Percentiles rank a stretch among this genome's conserved stretches.
Conservation (phyloP, 176 grass and related monocot genomes). For the Metroxylon sagu region DNA sequence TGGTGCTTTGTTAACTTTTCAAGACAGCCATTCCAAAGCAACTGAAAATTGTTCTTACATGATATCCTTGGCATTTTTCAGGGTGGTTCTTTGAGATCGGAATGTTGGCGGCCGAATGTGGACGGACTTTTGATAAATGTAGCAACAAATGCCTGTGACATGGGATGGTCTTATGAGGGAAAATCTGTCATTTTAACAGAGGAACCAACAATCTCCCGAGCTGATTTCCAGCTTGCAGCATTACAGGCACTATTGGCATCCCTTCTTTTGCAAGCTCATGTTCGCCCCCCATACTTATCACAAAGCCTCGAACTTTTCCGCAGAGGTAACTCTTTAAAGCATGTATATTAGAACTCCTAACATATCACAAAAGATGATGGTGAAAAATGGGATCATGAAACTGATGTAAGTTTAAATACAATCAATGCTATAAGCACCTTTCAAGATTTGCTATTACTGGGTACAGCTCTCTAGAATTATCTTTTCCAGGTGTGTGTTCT, state of each 20-base stretch:
- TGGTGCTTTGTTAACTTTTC: no score
- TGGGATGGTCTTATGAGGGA: conserved; percentile 22
- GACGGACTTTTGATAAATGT: conserved; percentile 65
- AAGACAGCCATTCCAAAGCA: no score
- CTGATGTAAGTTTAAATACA: no score
- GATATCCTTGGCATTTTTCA: conserved; percentile 11
- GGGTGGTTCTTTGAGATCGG: conserved; percentile 51
- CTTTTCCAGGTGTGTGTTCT: no score
- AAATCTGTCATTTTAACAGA: conserved; percentile 18
- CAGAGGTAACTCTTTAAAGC: conserved; percentile 37
- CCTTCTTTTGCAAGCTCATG: conserved; percentile 59
- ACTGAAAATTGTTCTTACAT: no score
- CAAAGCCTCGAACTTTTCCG: conserved; percentile 68
- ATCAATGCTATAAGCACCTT: no score
- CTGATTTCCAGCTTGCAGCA: conserved; percentile 53
- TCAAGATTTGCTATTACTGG: no score
- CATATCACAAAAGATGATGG: no score
- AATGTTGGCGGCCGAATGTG: conserved; percentile 53
- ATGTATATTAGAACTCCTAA: no score
- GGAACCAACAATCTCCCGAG: conserved; percentile 28
- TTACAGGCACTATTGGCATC: conserved; percentile 65
- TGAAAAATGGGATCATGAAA: no score
- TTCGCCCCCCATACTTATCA: conserved; percentile 49
- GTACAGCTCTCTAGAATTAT: no score
- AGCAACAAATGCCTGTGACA: conserved; percentile 43